Conservation (phyloP, 495 filamentous ascomycete species). For the Trichoderma orchidacearum region DNA sequence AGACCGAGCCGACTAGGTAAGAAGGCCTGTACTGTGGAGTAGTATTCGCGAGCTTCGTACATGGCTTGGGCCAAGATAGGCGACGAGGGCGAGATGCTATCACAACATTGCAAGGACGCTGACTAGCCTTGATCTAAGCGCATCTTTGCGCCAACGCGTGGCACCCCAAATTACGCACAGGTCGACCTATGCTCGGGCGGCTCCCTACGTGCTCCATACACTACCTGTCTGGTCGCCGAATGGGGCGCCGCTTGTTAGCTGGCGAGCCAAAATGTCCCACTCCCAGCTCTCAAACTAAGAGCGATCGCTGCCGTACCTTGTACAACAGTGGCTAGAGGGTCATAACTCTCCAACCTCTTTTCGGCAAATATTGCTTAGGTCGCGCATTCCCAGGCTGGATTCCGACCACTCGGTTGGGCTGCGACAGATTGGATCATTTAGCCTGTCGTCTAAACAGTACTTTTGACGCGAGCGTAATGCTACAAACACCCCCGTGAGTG, state of each 20-base stretch:
- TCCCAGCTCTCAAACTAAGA: not conserved
- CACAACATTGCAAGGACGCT: not conserved
- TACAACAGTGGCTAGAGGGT: no score
- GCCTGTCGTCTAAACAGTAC: not conserved
- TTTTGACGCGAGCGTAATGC: not conserved
- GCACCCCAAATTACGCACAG: not conserved
- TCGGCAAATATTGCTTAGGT: no score
- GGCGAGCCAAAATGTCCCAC: not conserved
- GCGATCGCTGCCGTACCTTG: not conserved
- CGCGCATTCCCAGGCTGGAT: not conserved
- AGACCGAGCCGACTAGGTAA: not conserved
- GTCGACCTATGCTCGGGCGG: not conserved
- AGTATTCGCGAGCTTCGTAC: not conserved
- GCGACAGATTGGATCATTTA: not conserved
- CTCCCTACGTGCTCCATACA: not conserved
- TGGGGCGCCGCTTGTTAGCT: not conserved
- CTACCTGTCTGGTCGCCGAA: not conserved
- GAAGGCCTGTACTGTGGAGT: no score
- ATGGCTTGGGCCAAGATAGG: not conserved
- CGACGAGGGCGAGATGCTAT: not conserved
- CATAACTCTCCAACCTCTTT: no score
- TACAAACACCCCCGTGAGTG: not conserved
- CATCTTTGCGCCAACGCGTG: not conserved
- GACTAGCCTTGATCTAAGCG: slow-evolving; percentile 1
- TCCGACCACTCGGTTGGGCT: not conserved